phyloP scores from a whole-genome alignment of 1,284 basidiomycete species.

The Anthracocystis setariae region DNA sequence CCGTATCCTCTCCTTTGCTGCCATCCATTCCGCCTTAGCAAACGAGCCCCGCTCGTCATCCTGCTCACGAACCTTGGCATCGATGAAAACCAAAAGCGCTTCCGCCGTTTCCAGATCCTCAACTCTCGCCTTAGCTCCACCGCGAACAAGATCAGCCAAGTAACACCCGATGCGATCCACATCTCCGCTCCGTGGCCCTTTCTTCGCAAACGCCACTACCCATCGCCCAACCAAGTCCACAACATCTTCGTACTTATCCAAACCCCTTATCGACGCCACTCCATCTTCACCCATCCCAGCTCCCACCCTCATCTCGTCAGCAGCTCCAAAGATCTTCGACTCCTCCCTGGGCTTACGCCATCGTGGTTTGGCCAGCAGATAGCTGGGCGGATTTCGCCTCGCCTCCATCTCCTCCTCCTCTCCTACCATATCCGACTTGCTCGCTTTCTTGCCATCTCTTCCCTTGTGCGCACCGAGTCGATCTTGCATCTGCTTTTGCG shows the following conservation, averaged over 20 bases:
- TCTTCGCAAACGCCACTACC: constrained; percentile 34
- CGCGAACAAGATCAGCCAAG: constrained; percentile 16
- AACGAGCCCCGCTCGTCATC: neutral
- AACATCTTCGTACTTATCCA: constrained; percentile 23
- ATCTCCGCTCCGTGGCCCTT: constrained; percentile 49
- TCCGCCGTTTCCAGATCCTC: constrained; percentile 29
- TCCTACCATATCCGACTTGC: neutral
- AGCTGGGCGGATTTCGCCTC: constrained; percentile 23
- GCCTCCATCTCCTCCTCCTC: constrained; percentile 15
- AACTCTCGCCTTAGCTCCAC: neutral
- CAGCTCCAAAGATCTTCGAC: constrained; percentile 17
- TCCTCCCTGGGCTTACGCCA: constrained; percentile 3
- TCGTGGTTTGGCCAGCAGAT: constrained; percentile 15
- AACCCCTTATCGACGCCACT: constrained; percentile 28
- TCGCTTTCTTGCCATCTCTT: constrained; percentile 1
- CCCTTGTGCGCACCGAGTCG: constrained; percentile 14
- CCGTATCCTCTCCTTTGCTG: constrained; percentile 14
- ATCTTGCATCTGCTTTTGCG: constrained; percentile 20
- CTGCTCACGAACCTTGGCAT: neutral
- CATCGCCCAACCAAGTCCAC: constrained; percentile 38
- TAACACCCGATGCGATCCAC: constrained; percentile 38
- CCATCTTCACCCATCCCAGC: neutral
- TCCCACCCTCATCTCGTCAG: neutral
- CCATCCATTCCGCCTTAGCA: constrained; percentile 15
- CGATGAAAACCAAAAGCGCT: constrained; percentile 17